phyloP scores from a whole-genome alignment of 192 early-diverging fungal genomes.

The Dissophora globulifera region DNA sequence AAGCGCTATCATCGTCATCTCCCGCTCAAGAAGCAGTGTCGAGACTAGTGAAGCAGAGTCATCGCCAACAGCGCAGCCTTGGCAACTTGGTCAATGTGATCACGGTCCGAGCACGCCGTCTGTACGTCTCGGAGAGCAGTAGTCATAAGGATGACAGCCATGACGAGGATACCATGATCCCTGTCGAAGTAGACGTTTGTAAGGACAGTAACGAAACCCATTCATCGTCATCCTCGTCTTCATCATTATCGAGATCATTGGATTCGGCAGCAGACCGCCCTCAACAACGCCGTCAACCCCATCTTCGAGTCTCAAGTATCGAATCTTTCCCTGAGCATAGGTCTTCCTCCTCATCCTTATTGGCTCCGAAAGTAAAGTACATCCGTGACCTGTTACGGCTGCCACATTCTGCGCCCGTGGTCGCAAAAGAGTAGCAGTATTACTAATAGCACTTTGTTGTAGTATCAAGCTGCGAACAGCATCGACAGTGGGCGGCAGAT shows the following conservation, averaged over 20 bases:
- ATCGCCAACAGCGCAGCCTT: slow-evolving; percentile 4
- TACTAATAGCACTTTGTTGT: too few relatives aligned
- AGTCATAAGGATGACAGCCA: too few relatives aligned
- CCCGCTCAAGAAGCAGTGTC: slow-evolving; percentile 14
- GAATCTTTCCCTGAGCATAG: slow-evolving; percentile 14
- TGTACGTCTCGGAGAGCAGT: background rate
- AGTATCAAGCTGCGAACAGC: too few relatives aligned
- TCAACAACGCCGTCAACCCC: background rate
- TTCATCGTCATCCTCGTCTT: too few relatives aligned
- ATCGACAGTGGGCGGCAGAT: too few relatives aligned
- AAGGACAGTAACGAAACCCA: too few relatives aligned
- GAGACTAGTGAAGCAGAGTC: slow-evolving; percentile 17
- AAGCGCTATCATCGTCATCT: background rate
- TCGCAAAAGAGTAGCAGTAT: too few relatives aligned
- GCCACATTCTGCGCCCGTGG: too few relatives aligned
- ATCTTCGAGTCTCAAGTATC: slow-evolving; percentile 9
- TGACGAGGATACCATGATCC: too few relatives aligned
- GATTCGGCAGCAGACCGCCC: background rate
- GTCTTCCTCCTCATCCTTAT: background rate
- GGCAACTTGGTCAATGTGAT: background rate
- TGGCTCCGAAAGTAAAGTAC: background rate
- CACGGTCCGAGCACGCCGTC: background rate
- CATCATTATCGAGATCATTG: background rate
- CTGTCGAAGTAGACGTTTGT: too few relatives aligned
- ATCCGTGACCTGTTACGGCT: background rate